These are phyloP conservation scores for Diaporthe sp. DNA, from an alignment of 2,329 filamentous ascomycete genomes.

Conservation along the genomic window DNA sequence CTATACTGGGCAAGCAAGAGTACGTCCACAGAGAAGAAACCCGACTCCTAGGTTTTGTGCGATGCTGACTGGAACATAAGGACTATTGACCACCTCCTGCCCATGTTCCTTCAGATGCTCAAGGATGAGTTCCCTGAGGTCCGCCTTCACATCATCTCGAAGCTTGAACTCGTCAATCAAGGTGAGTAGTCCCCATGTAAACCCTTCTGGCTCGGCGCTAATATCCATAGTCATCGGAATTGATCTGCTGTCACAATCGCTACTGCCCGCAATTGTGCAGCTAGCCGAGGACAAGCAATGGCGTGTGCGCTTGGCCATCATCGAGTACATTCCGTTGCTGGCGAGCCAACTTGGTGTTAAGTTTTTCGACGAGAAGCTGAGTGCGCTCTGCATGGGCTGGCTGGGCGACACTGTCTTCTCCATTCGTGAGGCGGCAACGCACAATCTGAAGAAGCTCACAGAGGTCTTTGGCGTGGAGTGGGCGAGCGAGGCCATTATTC, in stretches of 20 bases:
- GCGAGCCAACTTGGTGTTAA: slow-evolving; percentile 95
- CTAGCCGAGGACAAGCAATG: slow-evolving; percentile 99
- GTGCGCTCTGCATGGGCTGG: slow-evolving; percentile 97
- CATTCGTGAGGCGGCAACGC: slow-evolving; percentile 95
- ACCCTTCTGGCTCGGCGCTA: neutral
- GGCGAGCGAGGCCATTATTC: slow-evolving; percentile 97
- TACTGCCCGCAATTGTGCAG: slow-evolving; percentile 96
- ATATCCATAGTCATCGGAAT: slow-evolving; percentile 85
- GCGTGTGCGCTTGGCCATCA: slow-evolving; percentile 97
- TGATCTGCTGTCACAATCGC: slow-evolving; percentile 93
- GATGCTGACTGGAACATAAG: slow-evolving; percentile 57
- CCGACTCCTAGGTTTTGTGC: neutral
- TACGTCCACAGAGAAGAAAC: slow-evolving; percentile 58
- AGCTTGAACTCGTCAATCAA: slow-evolving; percentile 97
- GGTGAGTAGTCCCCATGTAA: slow-evolving; percentile 62
- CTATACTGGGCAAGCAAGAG: slow-evolving; percentile 98
- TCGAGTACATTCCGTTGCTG: slow-evolving; percentile 97
- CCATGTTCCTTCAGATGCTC: slow-evolving; percentile 99
- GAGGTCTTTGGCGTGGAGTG: slow-evolving; percentile 99
- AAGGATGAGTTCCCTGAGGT: slow-evolving; percentile 99
- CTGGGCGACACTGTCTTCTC: slow-evolving; percentile 98
- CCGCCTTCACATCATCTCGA: slow-evolving; percentile 99
- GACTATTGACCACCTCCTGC: slow-evolving; percentile 95
- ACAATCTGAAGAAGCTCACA: slow-evolving; percentile 97
- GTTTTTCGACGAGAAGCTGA: slow-evolving; percentile 98